Evolutionary conservation across 768 basidiomycete genomes (phyloP).

Genomic region (Xerocomellus chrysenteron): DNA sequence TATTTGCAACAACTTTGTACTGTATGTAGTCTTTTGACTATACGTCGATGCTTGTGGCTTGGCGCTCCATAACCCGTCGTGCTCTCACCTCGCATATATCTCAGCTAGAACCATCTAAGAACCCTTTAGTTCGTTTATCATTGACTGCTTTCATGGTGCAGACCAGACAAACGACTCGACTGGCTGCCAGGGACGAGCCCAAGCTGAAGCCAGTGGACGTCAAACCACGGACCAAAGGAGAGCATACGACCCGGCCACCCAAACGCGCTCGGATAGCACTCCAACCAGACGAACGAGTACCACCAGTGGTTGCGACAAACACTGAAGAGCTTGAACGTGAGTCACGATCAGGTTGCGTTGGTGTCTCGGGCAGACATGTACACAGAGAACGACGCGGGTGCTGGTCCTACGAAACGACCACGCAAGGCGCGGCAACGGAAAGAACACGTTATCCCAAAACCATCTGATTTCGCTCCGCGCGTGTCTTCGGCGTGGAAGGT

Average conservation of each 20-base stretch:
- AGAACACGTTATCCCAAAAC: slow-evolving; percentile 8
- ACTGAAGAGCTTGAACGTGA: slow-evolving; percentile 1
- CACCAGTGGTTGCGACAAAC: no score
- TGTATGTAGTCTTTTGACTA: not conserved
- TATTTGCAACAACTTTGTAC: no score
- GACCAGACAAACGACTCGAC: slow-evolving; percentile 20
- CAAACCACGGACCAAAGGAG: not conserved
- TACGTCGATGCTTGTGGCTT: not conserved
- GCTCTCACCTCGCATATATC: not conserved
- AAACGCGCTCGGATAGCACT: slow-evolving; percentile 16
- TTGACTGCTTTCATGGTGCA: slow-evolving; percentile 19
- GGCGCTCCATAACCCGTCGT: not conserved
- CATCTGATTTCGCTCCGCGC: slow-evolving; percentile 32
- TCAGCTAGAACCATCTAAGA: not conserved
- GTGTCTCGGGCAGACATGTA: not conserved
- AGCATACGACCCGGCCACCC: slow-evolving; percentile 1
- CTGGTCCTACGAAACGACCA: not conserved
- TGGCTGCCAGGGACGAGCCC: not conserved
- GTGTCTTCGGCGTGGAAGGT: slow-evolving; percentile 56
- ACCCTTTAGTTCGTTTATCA: not conserved
- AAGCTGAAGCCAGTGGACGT: not conserved
- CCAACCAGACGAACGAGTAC: not conserved
- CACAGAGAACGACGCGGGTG: not conserved
- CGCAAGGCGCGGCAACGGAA: slow-evolving; percentile 13
- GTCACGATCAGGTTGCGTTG: not conserved